Base-by-base conservation (phyloP, 2,329 filamentous ascomycete genomes). In the Delphinella strobiligena region DNA sequence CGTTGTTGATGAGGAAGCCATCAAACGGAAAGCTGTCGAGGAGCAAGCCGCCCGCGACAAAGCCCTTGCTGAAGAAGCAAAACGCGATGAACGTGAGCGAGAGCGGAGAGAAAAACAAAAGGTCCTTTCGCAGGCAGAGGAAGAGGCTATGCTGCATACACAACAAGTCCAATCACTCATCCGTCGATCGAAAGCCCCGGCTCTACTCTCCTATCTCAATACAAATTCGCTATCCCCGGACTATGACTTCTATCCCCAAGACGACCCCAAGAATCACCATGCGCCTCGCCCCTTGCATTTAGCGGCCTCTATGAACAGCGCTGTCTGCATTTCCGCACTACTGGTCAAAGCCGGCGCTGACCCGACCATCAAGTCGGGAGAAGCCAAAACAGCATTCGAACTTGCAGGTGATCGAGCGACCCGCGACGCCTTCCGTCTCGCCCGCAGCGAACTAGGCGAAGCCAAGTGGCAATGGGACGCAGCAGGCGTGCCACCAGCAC, bases 351-450 rank as follows among this genome's bases (percentile, higher is more conserved):
- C 71, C 3, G 70, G 70, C 1, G 82, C 86, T 2, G 76, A 94
- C 51, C 91, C 91, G 0, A 78, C 77, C 0, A 40, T 79, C 1
- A 59, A 60, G 18, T 94, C 82, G 53, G 66, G 59, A 3, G 86
- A 95, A 45, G 82, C 81, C n/a, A 87, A 82, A 57, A 82, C 84
- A 1, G 63, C 91, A 0, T 96, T 93, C 56, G 86, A 93, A 40
- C 72, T 98, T 1, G 78, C 85, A 1, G 86, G 89, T 31, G 87
- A 96, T 56, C 76, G 87, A 4, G 62, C 79, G 2, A 95, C 88
- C 0, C 77, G 89, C 2, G 88, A 96, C 54, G 84, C 88, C 0
- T 98, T 98, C 63, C 82, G 91, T 2, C 76, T 95, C 2, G 86
- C 87, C 3, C 81, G 91, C 5, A 72, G 75, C 22, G 82, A 93